These are phyloP conservation scores for Phytophthora pseudosyringae DNA, from an alignment of 352 stramenopile genomes.

Conservation along the genomic window DNA sequence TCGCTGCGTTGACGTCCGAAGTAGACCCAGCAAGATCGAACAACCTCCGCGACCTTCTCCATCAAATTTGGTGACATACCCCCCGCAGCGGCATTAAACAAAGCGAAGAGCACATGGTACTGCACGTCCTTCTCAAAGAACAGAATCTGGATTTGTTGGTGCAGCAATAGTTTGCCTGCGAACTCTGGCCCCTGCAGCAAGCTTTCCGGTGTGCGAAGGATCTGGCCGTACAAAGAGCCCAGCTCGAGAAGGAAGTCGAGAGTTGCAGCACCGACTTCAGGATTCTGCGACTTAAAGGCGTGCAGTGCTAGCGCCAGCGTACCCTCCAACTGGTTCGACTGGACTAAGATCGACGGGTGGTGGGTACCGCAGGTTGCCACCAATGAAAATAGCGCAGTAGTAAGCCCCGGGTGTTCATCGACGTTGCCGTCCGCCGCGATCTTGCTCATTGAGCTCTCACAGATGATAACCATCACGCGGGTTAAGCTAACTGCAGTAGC, in stretches of 20 bases:
- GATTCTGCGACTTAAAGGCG: conserved; percentile 68
- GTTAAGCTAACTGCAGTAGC: conserved; percentile 64
- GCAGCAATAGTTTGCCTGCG: conserved; percentile 59
- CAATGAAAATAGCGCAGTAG: conserved; percentile 65
- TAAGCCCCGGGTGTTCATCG: conserved; percentile 59
- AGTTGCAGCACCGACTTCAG: conserved; percentile 61
- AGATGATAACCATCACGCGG: conserved; percentile 68
- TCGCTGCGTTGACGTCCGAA: conserved; percentile 71
- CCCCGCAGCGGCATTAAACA: conserved; percentile 71
- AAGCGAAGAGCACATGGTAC: conserved; percentile 67
- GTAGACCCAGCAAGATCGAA: conserved; percentile 79
- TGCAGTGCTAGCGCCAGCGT: conserved; percentile 67
- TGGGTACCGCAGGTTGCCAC: conserved; percentile 60
- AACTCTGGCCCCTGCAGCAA: conserved; percentile 57
- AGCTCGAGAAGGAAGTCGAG: conserved; percentile 73
- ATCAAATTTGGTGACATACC: conserved; percentile 66
- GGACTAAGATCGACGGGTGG: conserved; percentile 67
- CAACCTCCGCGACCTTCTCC: conserved; percentile 70
- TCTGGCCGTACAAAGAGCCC: conserved; percentile 73
- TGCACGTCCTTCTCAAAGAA: conserved; percentile 85
- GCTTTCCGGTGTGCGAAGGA: conserved; percentile 61
- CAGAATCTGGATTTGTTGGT: conserved; percentile 71
- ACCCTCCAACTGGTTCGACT: conserved; percentile 71
- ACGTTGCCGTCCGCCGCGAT: conserved; percentile 54
- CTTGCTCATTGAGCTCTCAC: conserved; percentile 61